Evolutionary conservation across 73 alveolate species (phyloP).

Genomic region (Tetrahymena malaccensis): DNA sequence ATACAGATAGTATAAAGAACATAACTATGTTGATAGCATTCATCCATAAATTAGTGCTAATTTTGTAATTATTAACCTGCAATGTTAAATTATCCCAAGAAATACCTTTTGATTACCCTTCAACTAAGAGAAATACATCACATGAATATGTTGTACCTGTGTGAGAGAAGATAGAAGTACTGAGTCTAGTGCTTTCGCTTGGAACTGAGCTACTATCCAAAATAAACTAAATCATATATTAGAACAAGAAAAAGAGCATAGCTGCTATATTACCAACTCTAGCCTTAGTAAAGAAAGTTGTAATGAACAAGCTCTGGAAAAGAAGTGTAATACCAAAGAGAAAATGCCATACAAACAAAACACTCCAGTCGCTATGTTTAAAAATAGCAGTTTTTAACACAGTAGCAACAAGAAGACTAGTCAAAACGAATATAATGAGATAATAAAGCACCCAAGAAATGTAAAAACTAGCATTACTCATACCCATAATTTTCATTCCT

Average conservation of each 20-base stretch:
- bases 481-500: constrained; percentile 98
- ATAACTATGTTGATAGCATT: no score
- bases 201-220: constrained; percentile 24
- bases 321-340: constrained; percentile 58
- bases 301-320: constrained; percentile 60
- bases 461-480: constrained; percentile 79
- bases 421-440: constrained; percentile 58
- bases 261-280: constrained; percentile 69
- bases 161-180: constrained; percentile 61
- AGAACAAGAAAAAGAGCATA: constrained; percentile 59
- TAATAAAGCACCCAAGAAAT: constrained; percentile 81
- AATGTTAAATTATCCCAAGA: constrained; percentile 34
- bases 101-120: constrained; percentile 48
- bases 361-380: constrained; percentile 53
- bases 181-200: constrained; percentile 26
- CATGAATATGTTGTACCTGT: constrained; percentile 59
- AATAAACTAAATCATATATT: constrained; percentile 57
- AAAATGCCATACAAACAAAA: constrained; percentile 59
- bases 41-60: no score
- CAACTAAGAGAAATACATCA: constrained; percentile 56
- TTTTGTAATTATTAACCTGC: constrained; percentile 37
- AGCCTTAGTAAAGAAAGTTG: constrained; percentile 72
- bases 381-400: constrained; percentile 48
- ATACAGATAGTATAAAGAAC: no score
- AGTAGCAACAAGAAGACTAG: constrained; percentile 57